phyloP scores from a whole-genome alignment of 306 rosid genomes.

The Sicyos baderoa region DNA sequence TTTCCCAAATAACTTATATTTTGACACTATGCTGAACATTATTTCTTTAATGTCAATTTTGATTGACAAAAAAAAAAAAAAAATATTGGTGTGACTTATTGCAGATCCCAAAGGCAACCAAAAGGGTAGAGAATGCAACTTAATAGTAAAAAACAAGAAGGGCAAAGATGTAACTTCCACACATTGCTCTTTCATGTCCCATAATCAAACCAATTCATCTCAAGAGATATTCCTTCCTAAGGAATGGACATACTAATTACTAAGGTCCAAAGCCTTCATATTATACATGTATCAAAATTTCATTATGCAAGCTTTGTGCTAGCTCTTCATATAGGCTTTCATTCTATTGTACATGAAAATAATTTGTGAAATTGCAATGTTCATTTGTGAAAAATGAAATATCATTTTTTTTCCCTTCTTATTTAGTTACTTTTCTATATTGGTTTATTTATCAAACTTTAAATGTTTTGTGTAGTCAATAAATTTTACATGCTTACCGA shows the following conservation, averaged over 20 bases:
- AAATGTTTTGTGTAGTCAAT: too few relatives aligned
- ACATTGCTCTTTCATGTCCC: conserved; percentile 38
- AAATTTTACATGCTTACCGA: too few relatives aligned
- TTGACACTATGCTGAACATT: background rate
- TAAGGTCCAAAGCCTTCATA: conserved; percentile 18
- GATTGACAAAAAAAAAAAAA: background rate
- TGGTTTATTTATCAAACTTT: too few relatives aligned
- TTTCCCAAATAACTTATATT: too few relatives aligned
- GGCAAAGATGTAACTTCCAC: conserved; percentile 25
- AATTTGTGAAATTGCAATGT: background rate
- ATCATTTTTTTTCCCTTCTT: too few relatives aligned
- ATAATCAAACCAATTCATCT: conserved; percentile 27
- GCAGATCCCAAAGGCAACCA: conserved; percentile 18
- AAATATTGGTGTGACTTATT: background rate
- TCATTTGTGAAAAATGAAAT: too few relatives aligned
- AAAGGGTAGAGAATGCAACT: conserved; percentile 18
- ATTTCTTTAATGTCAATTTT: background rate
- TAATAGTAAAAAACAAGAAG: conserved; percentile 24
- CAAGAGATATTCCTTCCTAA: conserved; percentile 61
- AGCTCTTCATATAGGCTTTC: background rate
- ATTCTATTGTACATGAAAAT: background rate
- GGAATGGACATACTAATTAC: conserved; percentile 72
- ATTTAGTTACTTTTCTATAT: too few relatives aligned
- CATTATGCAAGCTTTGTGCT: background rate
- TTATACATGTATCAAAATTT: background rate